phyloP scores from a whole-genome alignment of 768 basidiomycete genomes.

The Terana coerulea region DNA sequence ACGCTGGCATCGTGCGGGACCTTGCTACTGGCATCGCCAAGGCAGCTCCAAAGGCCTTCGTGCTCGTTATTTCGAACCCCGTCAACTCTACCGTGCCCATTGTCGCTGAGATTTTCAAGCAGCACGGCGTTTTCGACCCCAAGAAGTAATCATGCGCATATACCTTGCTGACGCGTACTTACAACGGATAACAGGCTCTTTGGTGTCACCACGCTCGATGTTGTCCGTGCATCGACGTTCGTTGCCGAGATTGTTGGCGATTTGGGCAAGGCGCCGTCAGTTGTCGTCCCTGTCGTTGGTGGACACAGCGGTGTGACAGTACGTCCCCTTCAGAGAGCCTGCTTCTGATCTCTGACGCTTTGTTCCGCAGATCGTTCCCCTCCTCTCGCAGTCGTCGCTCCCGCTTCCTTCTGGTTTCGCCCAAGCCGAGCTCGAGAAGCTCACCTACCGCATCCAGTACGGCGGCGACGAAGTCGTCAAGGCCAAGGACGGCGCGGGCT shows the following conservation, averaged over 20 bases:
- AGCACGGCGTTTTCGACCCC: slow-evolving; percentile 85
- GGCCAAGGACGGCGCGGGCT: slow-evolving; percentile 92
- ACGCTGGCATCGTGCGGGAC: slow-evolving; percentile 94
- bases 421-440: slow-evolving; percentile 46
- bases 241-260: slow-evolving; percentile 76
- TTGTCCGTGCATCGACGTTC: slow-evolving; percentile 97
- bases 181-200: slow-evolving; percentile 62
- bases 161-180: neutral
- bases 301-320: slow-evolving; percentile 93
- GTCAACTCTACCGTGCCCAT: slow-evolving; percentile 99
- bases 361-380: slow-evolving; percentile 71
- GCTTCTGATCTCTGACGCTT: neutral
- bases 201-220: slow-evolving; percentile 97
- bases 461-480: slow-evolving; percentile 98
- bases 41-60: slow-evolving; percentile 80
- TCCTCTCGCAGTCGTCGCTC: slow-evolving; percentile 87
- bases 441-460: slow-evolving; percentile 87
- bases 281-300: slow-evolving; percentile 88
- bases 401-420: slow-evolving; percentile 59
- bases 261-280: slow-evolving; percentile 51
- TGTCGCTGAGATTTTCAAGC: slow-evolving; percentile 93
- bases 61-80: slow-evolving; percentile 98
- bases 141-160: slow-evolving; percentile 55
- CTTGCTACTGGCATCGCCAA: slow-evolving; percentile 89
- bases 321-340: slow-evolving; percentile 19